Evolutionary conservation across 2,329 filamentous ascomycete species (phyloP), one percentile per base, ranked within the genome.

Genomic region (Botrytis cinerea): DNA sequence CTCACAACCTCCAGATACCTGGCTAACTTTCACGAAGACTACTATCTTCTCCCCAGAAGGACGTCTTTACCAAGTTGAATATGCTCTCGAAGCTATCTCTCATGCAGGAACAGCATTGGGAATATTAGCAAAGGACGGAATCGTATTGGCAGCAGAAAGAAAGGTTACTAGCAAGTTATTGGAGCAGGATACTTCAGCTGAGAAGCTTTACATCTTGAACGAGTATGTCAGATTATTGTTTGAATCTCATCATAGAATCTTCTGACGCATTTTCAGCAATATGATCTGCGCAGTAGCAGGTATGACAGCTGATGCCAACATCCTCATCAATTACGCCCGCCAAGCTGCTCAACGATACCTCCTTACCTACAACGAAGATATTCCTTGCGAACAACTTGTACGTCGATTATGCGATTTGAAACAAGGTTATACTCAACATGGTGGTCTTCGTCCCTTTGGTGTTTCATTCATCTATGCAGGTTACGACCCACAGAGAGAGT

Each of bases 31-130:
- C 69, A 46, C 35, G 6, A 63, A 97, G 95, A 99, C 96, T 80
- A 99, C 96, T 83, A 99, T 99, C 89, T 99, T 99, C 91, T 99
- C 96, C 75, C 96, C 96, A 75, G 96, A 99, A 86, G 96, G 96
- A 77, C 95, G 96, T 82, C 90, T 99, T 75, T 99, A 99, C 85
- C 96, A 99, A 85, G 96, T 99, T 80, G 96, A 99, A 89, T 99
- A 99, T 88, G 97, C 96, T 40, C 90, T 99, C 70, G 96, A 99
- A 84, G 96, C 96, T 82, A 99, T 99, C 82, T 99, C 96, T 78
- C 96, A 99, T 81, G 96, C 96, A 78, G 96, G 96, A 79, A 99
- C 96, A 68, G 96, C 96, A 78, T 91, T 99, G 80, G 96, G 96
- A 73, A 98, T 99, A 82, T 88, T 99, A 78, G 96, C 97, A 78